Conservation (phyloP, 2,329 filamentous ascomycete species). For the Raffaelea albimanens region DNA sequence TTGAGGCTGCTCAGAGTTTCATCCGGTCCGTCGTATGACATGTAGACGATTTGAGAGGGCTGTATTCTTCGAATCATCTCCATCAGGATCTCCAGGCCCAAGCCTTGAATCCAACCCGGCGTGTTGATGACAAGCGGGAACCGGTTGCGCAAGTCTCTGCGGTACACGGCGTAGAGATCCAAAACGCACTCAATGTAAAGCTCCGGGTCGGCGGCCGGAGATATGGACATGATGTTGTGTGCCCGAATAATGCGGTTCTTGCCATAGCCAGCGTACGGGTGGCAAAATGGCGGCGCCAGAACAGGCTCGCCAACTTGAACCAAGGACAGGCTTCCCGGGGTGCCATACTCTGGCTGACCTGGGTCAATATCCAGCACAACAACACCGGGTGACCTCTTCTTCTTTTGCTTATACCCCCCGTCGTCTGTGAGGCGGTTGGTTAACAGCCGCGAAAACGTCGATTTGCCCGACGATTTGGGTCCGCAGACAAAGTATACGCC, state of each 20-base stretch:
- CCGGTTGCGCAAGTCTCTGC: conserved; percentile 27
- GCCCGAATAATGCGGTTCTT: conserved; percentile 40
- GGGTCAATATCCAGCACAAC: conserved; percentile 68
- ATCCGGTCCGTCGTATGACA: conserved; percentile 53
- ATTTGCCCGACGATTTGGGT: conserved; percentile 66
- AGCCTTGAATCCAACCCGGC: conserved; percentile 63
- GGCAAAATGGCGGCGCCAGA: conserved; percentile 58
- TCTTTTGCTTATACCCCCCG: conserved; percentile 13
- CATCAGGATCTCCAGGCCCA: conserved; percentile 55
- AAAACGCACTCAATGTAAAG: conserved; percentile 56
- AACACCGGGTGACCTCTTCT: conserved; percentile 25
- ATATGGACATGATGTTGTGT: conserved; percentile 57
- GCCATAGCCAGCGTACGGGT: conserved; percentile 28
- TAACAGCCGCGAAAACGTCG: conserved; percentile 60
- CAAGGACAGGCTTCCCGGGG: conserved; percentile 61
- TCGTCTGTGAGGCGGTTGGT: conserved; percentile 53
- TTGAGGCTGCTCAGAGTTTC: conserved; percentile 47
- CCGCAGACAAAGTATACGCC: conserved; percentile 52
- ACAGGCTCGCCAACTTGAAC: conserved; percentile 51
- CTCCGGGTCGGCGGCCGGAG: conserved; percentile 55
- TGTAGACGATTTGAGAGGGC: conserved; percentile 56
- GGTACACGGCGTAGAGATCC: conserved; percentile 54
- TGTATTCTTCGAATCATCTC: conserved; percentile 43
- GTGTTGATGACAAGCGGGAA: conserved; percentile 63
- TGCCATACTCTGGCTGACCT: conserved; percentile 65